Percentiles rank a stretch among this genome's conserved stretches.
phyloP scores from a whole-genome alignment of 306 rosid genomes.

The Dalbergia cochinchinensis region DNA sequence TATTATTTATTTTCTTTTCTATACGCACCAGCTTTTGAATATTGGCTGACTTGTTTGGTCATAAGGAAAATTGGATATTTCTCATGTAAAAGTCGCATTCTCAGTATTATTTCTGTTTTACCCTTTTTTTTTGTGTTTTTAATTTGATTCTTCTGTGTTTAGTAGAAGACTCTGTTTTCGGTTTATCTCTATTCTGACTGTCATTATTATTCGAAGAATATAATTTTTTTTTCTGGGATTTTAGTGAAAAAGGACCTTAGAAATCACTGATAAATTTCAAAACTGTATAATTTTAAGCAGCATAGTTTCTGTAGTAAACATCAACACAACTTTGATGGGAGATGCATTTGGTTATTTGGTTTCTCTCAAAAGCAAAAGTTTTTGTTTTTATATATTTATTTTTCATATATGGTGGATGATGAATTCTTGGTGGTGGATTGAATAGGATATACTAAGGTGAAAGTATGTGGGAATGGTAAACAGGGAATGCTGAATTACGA shows the following conservation, averaged over 20 bases:
- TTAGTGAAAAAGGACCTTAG: not conserved
- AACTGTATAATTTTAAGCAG: constrained; percentile 5
- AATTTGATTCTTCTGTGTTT: constrained; percentile 32
- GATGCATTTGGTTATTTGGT: constrained; percentile 30
- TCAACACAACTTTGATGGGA: constrained; percentile 34
- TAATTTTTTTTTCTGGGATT: not conserved
- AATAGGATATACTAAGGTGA: constrained; percentile 32
- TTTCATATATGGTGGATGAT: constrained; percentile 2
- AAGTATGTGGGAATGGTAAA: constrained; percentile 28
- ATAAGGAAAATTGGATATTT: constrained; percentile 4
- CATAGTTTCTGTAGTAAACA: constrained; percentile 20
- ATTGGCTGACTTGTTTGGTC: not conserved
- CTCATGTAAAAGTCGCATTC: constrained; percentile 14
- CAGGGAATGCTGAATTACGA: constrained; percentile 67
- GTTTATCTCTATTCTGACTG: constrained; percentile 25
- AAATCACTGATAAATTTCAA: constrained; percentile 12
- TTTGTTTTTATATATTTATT: not conserved
- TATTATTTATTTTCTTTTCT: not conserved
- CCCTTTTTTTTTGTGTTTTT: not conserved
- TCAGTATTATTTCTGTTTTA: constrained; percentile 30
- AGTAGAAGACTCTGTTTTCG: constrained; percentile 7
- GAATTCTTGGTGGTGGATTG: constrained; percentile 30
- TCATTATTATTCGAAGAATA: not conserved
- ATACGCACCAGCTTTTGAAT: constrained; percentile 11
- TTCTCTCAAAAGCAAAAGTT: constrained; percentile 31